A percentile compares a stretch with the other conserved stretches of the same genome.
These are phyloP conservation scores for Phytophthora boehmeriae DNA, from an alignment of 352 stramenopile genomes.

Conservation along the genomic window DNA sequence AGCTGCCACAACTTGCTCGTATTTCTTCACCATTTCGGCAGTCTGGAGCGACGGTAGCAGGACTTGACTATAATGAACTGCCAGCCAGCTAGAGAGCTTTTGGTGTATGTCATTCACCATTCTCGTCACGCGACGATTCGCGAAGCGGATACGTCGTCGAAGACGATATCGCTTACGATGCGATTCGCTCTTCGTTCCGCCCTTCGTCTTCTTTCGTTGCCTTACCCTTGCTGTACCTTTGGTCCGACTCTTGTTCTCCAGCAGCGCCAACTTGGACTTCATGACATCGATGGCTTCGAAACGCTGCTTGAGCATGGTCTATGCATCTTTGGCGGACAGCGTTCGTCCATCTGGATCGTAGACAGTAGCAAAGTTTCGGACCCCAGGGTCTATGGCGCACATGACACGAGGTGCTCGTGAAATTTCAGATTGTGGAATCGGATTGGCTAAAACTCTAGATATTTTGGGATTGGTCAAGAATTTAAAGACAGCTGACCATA, in stretches of 20 bases:
- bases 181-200: neutral
- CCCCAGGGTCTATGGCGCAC: neutral
- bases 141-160: neutral
- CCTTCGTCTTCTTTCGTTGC: neutral
- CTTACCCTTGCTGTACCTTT: neutral
- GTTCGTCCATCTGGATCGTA: neutral
- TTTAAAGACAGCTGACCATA: no score
- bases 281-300: no score
- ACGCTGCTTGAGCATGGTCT: no score
- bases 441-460: no score
- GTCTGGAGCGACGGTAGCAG: slow-evolving; percentile 9
- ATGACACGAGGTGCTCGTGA: neutral
- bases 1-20: no score
- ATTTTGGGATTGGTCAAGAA: no score
- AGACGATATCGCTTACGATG: slow-evolving; percentile 4
- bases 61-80: slow-evolving; percentile 1
- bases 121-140: neutral
- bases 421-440: neutral
- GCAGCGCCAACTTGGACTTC: no score
- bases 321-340: neutral
- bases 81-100: slow-evolving; percentile 12
- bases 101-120: slow-evolving; percentile 16
- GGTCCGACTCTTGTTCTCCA: neutral
- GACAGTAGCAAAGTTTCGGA: neutral
- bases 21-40: slow-evolving; percentile 4